phyloP scores from a whole-genome alignment of 441 rosid species.

The Hypseocharis bilobata region DNA sequence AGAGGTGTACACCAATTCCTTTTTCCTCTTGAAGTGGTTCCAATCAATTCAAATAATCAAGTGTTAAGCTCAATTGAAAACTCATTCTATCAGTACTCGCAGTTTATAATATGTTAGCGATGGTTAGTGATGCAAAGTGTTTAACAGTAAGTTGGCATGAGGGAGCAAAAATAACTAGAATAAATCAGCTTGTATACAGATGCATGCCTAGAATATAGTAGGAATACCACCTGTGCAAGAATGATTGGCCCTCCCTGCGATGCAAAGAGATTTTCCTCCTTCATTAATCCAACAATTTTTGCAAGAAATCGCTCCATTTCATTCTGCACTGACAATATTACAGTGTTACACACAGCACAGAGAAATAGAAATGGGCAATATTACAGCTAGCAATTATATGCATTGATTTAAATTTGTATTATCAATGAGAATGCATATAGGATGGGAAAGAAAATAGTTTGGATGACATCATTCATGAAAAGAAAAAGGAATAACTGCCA shows the following conservation, averaged over 20 bases:
- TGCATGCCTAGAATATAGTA: neutral
- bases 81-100: too few relatives aligned
- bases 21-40: too few relatives aligned
- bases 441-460: neutral
- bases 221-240: conserved; percentile 51
- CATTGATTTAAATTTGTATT: neutral
- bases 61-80: too few relatives aligned
- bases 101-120: too few relatives aligned
- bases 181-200: neutral
- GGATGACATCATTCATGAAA: neutral
- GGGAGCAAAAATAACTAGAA: neutral
- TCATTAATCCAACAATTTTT: conserved; percentile 50
- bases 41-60: too few relatives aligned
- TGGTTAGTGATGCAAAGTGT: neutral
- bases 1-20: too few relatives aligned
- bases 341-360: neutral
- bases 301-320: conserved; percentile 49
- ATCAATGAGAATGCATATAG: neutral
- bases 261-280: conserved; percentile 54
- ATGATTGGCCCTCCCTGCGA: conserved; percentile 64
- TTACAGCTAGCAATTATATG: neutral
- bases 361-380: neutral
- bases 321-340: conserved; percentile 25
- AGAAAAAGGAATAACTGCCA: neutral
- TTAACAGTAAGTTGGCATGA: neutral